Evolutionary conservation across 1,284 basidiomycete species (phyloP), one percentile per base, ranked within the genome.

Genomic region (Cutaneotrichosporon sp.): DNA sequence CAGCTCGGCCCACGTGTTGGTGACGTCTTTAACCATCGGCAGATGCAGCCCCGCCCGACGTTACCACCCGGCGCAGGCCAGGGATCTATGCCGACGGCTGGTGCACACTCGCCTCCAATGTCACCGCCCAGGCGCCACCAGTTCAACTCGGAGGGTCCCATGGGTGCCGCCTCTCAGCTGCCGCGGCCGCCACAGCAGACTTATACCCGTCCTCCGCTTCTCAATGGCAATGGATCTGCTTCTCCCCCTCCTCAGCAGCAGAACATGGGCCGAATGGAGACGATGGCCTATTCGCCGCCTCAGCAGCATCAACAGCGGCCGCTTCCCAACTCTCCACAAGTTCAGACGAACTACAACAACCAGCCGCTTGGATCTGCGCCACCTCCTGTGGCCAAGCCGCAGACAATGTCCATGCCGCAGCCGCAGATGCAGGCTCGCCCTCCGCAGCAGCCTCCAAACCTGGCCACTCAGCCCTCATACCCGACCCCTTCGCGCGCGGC

Each of bases 181-280:
- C 26, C 26, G 5, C 26, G 26, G 26, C 26, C 26, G 7, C 50
- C 46, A 4, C 47, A 49, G 21, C 56, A 58, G 42, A 34, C 23
- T 15, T 59, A 59, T 35, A 50, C 57, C 20, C 53, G 57, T 3
- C 57, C 57, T 8, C 57, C 57, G 8, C 40, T 59, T 10, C 53
- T 59, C 22, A 18, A 37, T 12, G 37, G 37, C 46, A 46, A 46
- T 20, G 18, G 14, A 4, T 10, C n/a, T n/a, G n/a, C 26, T 30
- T 10, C 26, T 30, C 26, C 26, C 26, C 26, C 5, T 5, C 26
- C 5, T 5, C 26, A 30, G 26, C 26, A 30, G 26, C 26, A 30
- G 26, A 10, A 10, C 10, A 30, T 5, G 26, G 26, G 26, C 26
- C 18, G 39, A 8, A 17, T 40, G 39, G 39, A 12, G 13, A 17